Base-by-base conservation (phyloP, 1,284 basidiomycete genomes). In the Gymnopus androsaceus region DNA sequence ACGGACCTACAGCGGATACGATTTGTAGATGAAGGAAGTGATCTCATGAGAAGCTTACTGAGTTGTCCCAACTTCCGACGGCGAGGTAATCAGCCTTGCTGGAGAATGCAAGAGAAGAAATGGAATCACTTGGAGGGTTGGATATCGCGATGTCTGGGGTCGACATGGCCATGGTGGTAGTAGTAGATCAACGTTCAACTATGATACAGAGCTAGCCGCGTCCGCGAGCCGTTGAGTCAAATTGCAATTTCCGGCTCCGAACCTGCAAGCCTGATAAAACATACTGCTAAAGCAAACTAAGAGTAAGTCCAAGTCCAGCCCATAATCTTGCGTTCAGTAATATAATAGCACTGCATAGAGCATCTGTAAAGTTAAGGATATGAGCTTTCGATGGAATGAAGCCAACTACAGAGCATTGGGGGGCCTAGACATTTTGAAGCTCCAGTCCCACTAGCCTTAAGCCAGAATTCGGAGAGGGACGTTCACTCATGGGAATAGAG, bases 21-120 rank as follows among this genome's bases (percentile, higher is more conserved):
- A 48, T 17, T 15, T 47, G 17, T 40, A 23, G 19, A 38, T 15
- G 21, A 27, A 21, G 31, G 27, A 36, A 5, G n/a, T 9, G 6
- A 12, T 45, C 15, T 14, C 40, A 25, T 3, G 54, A 19, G 50
- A 14, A 34, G 30, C 27, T 25, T 56, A 84, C 84, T 69, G 81
- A 79, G 64, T 83, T 83, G 64, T 84, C 81, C 85, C 85, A 87
- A 58, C 80, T 81, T 23, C 75, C 81, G 1, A 84, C 82, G 3
- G 83, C 83, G 30, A 86, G 72, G 49, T 80, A 78, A 62, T 84
- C 80, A 11, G 78, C 77, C 1, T 71, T 70, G 27, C 70, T 64
- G 0, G 76, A 78, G 64, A 84, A 86, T 0, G 75, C 68, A 37
- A 87, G 66, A 3, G 75, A 74, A 5, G 82, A 83, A 48, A 86